Evolutionary conservation across 305 asterid genomes (phyloP), one percentile per base, ranked within the genome.

Genomic region (Plantago lanceolata): DNA sequence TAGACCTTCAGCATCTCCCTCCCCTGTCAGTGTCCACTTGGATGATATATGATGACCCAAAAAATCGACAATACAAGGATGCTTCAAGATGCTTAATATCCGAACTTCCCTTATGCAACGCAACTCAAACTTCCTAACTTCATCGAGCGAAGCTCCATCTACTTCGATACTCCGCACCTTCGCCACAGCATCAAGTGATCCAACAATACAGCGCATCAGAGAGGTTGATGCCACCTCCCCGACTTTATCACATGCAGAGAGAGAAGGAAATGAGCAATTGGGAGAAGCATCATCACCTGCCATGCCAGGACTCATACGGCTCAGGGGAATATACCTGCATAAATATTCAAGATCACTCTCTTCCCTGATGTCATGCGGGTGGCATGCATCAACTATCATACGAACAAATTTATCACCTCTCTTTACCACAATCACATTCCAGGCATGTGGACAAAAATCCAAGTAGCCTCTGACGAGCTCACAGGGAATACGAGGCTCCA

Each of bases 401-500:
- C 96, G 96, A 61, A 79, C 76, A 71, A 68, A 72, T 24, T 84
- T 78, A 17, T 79, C 80, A 19, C 95, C 88, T 78, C 79, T 79
- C 76, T 84, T 79, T 40, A 89, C 57, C 61, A 80, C 74, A 44
- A 92, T 70, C 21, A 89, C 96, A 75, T 92, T 92, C 98, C 98
- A 92, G 20, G 98, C 98, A 84, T 92, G 98, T 0, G 95, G 98
- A 1, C 78, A 77, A 68, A 89, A 89, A 67, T 92, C 98, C 85
- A 92, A 77, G 80, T 85, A 92, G 58, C 98, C 98, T 71, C 98
- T 77, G 71, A 92, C 88, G 65, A 92, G 96, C 80, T 92, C 98
- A 78, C 98, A 92, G 49, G 90, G 95, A 57, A 92, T 75, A 59
- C 65, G 88, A 68, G 98, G 98, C 67, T 84, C 90, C 85, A 89